These are phyloP conservation scores for Cicer yamashitae DNA, from an alignment of 306 rosid species.

Conservation along the genomic window DNA sequence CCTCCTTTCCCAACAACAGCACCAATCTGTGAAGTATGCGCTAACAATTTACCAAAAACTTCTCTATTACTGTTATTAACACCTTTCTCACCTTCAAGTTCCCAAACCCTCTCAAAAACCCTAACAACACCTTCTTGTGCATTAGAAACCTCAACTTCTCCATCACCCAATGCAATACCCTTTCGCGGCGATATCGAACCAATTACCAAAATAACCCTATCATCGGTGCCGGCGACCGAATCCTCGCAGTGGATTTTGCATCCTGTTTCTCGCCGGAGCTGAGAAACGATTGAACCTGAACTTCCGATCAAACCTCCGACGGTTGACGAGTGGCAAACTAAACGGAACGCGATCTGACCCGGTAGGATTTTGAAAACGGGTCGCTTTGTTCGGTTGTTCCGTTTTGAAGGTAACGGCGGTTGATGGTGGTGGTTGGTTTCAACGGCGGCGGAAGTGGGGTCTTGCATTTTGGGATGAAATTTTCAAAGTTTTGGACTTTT, in stretches of 20 bases:
- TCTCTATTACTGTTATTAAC: conserved; percentile 24
- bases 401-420: conserved; percentile 13
- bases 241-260: conserved; percentile 61
- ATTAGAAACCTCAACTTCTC: conserved; percentile 48
- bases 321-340: conserved; percentile 53
- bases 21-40: conserved; percentile 61
- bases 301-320: conserved; percentile 61
- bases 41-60: conserved; percentile 56
- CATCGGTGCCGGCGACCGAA: conserved; percentile 41
- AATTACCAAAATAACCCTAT: conserved; percentile 52
- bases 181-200: conserved; percentile 49
- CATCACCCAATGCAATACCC: conserved; percentile 39
- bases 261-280: conserved; percentile 61
- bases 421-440: conserved; percentile 32
- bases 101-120: conserved; percentile 69
- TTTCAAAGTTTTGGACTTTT: neutral
- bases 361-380: conserved; percentile 46
- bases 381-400: conserved; percentile 36
- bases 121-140: conserved; percentile 66
- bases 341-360: conserved; percentile 59
- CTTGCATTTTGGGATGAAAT: conserved; percentile 44
- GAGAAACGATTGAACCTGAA: conserved; percentile 55
- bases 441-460: conserved; percentile 35
- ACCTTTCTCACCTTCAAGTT: conserved; percentile 46
- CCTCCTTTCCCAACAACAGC: conserved; percentile 73